Percentiles rank a stretch among this genome's conserved stretches.
These are phyloP conservation scores for Porphyrellus cyaneotinctus DNA, from an alignment of 768 basidiomycete genomes.

Conservation along the genomic window DNA sequence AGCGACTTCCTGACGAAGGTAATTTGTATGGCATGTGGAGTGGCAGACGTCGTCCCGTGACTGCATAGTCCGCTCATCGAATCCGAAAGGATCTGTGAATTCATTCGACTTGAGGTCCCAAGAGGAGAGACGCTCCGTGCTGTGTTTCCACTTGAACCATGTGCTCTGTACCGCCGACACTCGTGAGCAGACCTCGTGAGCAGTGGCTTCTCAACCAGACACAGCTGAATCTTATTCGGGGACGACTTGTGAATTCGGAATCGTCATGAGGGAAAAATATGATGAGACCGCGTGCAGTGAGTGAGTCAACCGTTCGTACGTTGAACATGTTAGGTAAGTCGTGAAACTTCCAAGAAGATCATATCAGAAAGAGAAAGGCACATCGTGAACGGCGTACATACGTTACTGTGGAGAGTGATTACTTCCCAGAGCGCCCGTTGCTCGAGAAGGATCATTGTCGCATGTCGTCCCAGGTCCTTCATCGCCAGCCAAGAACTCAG, in stretches of 20 bases:
- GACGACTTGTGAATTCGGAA: neutral
- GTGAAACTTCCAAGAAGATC: neutral
- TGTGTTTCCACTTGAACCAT: neutral
- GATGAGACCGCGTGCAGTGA: neutral
- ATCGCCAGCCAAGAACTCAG: constrained; percentile 59
- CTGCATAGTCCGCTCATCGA: too few species aligned
- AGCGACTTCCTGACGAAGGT: too few species aligned
- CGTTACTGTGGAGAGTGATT: constrained; percentile 1
- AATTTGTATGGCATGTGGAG: too few species aligned
- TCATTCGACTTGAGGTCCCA: neutral
- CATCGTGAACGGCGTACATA: neutral
- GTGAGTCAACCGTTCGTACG: too few species aligned
- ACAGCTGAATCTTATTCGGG: neutral
- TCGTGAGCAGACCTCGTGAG: neutral
- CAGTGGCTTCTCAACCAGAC: neutral
- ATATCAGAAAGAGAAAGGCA: neutral
- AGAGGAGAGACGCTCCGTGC: neutral
- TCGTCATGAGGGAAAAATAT: neutral
- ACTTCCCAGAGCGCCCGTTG: constrained; percentile 6
- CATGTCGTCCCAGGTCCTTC: constrained; percentile 40
- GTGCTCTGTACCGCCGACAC: neutral
- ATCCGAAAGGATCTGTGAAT: neutral
- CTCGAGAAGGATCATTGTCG: constrained; percentile 23
- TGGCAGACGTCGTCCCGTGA: too few species aligned
- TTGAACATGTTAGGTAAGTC: too few species aligned